Base-by-base conservation (phyloP, 192 early-diverging fungal genomes). In the Entomortierella lignicola region DNA sequence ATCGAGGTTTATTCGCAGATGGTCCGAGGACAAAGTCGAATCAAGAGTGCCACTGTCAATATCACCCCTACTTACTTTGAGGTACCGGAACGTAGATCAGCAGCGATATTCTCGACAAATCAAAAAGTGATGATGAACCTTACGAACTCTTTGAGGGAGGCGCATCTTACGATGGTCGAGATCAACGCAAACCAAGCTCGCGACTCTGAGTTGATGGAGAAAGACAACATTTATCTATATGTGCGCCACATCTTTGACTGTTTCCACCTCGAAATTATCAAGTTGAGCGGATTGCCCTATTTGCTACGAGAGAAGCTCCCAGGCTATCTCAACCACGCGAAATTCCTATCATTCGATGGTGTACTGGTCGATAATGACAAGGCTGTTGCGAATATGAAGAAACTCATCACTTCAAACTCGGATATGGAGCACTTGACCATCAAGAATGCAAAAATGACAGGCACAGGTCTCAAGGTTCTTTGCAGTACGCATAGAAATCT, bases 361-460 rank as follows among this genome's bases (percentile, higher is more conserved):
- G 75, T 79, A 5, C 51, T 79, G 15, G 17, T 79, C 25, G 75
- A 79, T 37, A 79, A 69, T n/a, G 75, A 79, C 67, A 70, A 69
- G 57, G 68, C 75, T 20, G 54, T 79, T 13, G 53, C 56, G 21
- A 79, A 79, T 43, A 79, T 79, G 75, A 79, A 79, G 57, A 79
- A 79, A 44, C 47, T 79, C 10, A 60, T 79, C 51, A 63, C 55
- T 5, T 61, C 63, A 21, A 79, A 79, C 52, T 62, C 75, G 20
- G 75, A 79, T 21, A 69, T 79, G 75, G 61, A 63, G 31, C 27
- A 66, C 42, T 31, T 79, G 44, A 21, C 58, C 39, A 37, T 79
- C 39, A 79, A 55, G 0, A 29, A 62, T 3, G 67, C 62, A 10
- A 62, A 69, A 1, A 48, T 79, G 41, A 79, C 66, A 17, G 37